phyloP scores from a whole-genome alignment of 176 grass and related monocot species.

The Musa beccarii region DNA sequence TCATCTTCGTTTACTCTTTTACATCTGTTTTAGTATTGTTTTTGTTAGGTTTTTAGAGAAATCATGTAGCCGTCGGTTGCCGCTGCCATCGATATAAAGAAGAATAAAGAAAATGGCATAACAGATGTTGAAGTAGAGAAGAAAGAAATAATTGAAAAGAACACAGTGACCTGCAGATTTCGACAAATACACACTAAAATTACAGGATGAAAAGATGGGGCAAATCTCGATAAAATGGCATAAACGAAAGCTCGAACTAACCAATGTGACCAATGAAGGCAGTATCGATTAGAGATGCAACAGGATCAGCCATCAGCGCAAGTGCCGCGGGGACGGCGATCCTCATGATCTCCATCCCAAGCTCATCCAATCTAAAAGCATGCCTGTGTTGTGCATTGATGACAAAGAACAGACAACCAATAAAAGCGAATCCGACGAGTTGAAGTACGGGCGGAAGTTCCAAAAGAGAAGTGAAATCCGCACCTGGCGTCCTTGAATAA shows the following conservation, averaged over 20 bases:
- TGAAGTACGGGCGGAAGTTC: not conserved
- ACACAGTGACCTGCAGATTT: too few species aligned
- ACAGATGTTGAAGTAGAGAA: too few species aligned
- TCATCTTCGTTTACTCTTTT: too few species aligned
- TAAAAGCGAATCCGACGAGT: not conserved
- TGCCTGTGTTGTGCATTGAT: constrained; percentile 3
- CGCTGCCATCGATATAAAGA: too few species aligned
- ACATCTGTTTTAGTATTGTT: too few species aligned
- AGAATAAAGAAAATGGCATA: too few species aligned
- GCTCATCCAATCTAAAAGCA: constrained; percentile 37
- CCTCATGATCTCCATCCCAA: constrained; percentile 31
- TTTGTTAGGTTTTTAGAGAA: too few species aligned
- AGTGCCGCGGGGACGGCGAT: constrained; percentile 41
- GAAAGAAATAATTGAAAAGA: too few species aligned
- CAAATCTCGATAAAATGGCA: not conserved
- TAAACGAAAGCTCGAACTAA: not conserved
- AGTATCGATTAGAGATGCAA: constrained; percentile 40
- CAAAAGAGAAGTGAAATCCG: not conserved
- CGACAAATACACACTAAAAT: too few species aligned
- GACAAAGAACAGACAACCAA: not conserved
- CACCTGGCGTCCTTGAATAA: constrained; percentile 12
- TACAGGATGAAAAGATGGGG: too few species aligned
- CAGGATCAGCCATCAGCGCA: constrained; percentile 36
- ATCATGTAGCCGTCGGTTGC: too few species aligned
- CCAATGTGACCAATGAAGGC: constrained; percentile 43